Evolutionary conservation across 495 filamentous ascomycete genomes (phyloP).

Genomic region (Talaromyces ruber): DNA sequence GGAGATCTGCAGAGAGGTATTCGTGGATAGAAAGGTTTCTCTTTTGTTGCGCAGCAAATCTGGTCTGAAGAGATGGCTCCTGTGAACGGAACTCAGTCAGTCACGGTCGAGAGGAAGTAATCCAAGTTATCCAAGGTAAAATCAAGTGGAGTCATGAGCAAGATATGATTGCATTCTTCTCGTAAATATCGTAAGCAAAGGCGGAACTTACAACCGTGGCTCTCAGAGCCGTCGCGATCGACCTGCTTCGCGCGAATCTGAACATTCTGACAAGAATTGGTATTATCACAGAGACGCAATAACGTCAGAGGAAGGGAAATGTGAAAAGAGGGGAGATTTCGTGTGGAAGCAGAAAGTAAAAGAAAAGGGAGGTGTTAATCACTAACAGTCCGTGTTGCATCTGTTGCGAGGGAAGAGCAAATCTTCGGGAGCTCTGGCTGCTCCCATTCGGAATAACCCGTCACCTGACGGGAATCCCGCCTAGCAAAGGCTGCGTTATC

Average conservation of each 20-base stretch:
- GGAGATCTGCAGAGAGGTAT: slow-evolving; percentile 84
- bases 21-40: slow-evolving; percentile 93
- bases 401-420: background rate
- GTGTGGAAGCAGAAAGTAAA: slow-evolving; percentile 5
- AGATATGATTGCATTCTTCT: slow-evolving; percentile 5
- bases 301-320: background rate
- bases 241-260: slow-evolving; percentile 61
- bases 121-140: background rate
- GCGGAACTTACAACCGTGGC: slow-evolving; percentile 47
- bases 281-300: background rate
- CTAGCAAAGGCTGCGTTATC: background rate
- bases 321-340: slow-evolving; percentile 10
- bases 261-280: slow-evolving; percentile 48
- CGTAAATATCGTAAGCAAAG: slow-evolving; percentile 6
- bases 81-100: slow-evolving; percentile 13
- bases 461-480: slow-evolving; percentile 4
- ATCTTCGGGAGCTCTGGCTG: background rate
- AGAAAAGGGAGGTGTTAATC: background rate
- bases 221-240: slow-evolving; percentile 57
- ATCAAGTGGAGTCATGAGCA: background rate
- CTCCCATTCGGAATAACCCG: slow-evolving; percentile 5
- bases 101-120: background rate
- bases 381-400: background rate
- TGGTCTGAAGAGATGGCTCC: slow-evolving; percentile 40
- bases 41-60: slow-evolving; percentile 57